Evolutionary conservation across 176 grass and related monocot species (phyloP).

Genomic region (Zea luxurians): DNA sequence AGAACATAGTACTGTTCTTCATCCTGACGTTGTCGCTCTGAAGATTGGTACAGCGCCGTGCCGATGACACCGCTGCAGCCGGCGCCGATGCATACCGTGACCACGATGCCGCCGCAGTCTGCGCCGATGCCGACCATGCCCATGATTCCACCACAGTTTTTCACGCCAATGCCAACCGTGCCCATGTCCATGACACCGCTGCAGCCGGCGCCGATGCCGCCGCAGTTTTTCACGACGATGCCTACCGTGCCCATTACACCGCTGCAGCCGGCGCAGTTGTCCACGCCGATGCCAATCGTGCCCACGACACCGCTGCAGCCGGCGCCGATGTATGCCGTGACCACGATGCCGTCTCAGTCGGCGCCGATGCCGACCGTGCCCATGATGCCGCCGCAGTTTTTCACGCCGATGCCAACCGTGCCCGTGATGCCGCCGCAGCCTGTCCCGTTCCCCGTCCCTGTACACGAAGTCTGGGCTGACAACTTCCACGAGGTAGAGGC

Average conservation of each 20-base stretch:
- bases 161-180: background rate
- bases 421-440: background rate
- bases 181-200: background rate
- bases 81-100: no score
- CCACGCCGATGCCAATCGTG: no score
- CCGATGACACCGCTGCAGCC: background rate
- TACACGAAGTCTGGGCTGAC: conserved; percentile 1
- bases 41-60: background rate
- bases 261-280: no score
- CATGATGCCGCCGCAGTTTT: background rate
- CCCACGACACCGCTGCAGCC: no score
- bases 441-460: background rate
- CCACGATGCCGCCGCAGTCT: no score
- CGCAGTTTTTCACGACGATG: no score
- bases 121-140: background rate
- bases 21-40: no score
- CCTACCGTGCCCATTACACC: no score
- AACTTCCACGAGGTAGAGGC: background rate
- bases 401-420: background rate
- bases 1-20: no score
- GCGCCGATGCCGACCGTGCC: background rate
- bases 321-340: no score
- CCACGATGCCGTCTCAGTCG: no score
- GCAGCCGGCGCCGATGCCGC: background rate
- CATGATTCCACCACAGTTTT: background rate